These are phyloP conservation scores for Sporisorium exsertum DNA, from an alignment of 1,284 basidiomycete genomes.

Conservation along the genomic window DNA sequence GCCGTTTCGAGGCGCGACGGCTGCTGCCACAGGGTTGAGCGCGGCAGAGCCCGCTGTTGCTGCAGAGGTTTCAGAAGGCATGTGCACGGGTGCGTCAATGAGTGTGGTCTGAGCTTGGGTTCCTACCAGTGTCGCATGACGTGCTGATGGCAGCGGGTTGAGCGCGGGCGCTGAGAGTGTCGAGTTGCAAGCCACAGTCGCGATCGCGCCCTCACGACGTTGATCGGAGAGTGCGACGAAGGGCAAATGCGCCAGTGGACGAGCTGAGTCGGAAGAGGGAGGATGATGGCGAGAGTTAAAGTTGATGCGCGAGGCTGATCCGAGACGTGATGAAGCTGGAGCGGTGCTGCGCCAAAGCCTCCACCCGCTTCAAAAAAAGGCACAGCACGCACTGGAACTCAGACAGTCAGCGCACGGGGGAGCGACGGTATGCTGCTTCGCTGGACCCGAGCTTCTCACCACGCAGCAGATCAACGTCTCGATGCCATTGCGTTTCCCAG, in stretches of 20 bases:
- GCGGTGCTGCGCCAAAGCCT: background rate
- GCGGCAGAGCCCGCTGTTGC: background rate
- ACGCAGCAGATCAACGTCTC: background rate
- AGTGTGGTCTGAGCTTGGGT: background rate
- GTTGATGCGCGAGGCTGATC: background rate
- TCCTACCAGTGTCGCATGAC: background rate
- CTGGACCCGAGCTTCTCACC: background rate
- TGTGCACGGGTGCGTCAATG: background rate
- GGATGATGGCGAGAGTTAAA: background rate
- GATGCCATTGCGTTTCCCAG: no score
- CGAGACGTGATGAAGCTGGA: background rate
- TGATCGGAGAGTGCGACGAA: background rate
- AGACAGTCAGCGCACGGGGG: background rate
- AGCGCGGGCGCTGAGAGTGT: background rate
- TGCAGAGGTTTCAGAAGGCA: conserved; percentile 8
- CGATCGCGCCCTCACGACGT: background rate
- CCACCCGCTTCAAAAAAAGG: background rate
- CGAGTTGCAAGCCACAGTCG: background rate
- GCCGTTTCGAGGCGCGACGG: conserved; percentile 2
- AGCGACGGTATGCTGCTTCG: background rate
- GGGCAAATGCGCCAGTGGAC: background rate
- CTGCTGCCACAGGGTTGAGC: conserved; percentile 12
- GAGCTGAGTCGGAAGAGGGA: background rate
- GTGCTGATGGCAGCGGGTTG: background rate
- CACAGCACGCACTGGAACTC: background rate